A percentile compares a stretch with the other conserved stretches of the same genome.
phyloP scores from a whole-genome alignment of 2,329 filamentous ascomycete genomes.

The Colletotrichum incanum region DNA sequence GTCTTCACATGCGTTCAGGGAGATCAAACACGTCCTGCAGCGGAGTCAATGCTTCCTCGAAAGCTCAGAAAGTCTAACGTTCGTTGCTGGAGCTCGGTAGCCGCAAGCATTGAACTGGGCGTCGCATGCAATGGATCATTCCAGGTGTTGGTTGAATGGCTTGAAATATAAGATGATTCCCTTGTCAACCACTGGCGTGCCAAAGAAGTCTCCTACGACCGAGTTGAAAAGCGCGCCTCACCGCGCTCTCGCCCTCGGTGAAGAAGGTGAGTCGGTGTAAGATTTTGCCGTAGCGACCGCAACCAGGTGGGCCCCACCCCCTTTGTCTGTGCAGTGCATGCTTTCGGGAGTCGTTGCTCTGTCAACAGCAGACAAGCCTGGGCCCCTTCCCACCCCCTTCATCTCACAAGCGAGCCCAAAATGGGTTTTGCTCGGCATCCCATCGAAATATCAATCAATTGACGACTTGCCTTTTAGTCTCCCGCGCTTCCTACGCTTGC shows the following conservation, averaged over 20 bases:
- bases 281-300: conserved; percentile 41
- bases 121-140: not conserved
- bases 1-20: not conserved
- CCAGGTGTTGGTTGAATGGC: not conserved
- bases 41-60: not conserved
- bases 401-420: conserved; percentile 44
- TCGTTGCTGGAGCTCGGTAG: not conserved
- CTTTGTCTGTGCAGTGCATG: conserved; percentile 36
- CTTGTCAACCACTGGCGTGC: not conserved
- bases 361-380: conserved; percentile 43
- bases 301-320: conserved; percentile 23
- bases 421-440: conserved; percentile 31
- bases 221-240: conserved; percentile 10
- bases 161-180: not conserved
- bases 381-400: conserved; percentile 41
- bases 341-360: conserved; percentile 39
- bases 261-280: conserved; percentile 27
- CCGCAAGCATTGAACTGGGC: not conserved
- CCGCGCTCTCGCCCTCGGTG: conserved; percentile 1
- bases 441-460: conserved; percentile 41
- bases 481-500: conserved; percentile 24
- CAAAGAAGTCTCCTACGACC: not conserved
- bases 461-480: conserved; percentile 28
- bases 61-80: conserved; percentile 1
- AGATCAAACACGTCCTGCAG: not conserved